phyloP scores from a whole-genome alignment of 2,329 filamentous ascomycete genomes.

The Phyllosticta citriasiana region DNA sequence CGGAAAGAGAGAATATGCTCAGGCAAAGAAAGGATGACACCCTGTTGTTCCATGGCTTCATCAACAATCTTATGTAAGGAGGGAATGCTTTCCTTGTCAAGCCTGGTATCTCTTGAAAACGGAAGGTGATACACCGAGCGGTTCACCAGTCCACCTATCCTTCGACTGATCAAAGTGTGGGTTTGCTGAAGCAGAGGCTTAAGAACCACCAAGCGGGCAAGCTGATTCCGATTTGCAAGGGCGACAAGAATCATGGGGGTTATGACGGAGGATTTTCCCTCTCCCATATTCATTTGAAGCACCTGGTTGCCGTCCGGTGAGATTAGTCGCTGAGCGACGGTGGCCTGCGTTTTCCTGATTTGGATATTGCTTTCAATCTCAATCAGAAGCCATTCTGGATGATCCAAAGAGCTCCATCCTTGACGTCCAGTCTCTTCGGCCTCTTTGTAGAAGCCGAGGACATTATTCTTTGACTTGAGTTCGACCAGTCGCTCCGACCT shows the following conservation, averaged over 20 bases:
- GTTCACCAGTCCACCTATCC: constrained; percentile 42
- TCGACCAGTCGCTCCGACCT: neutral
- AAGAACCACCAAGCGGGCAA: constrained; percentile 51
- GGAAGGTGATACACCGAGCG: neutral
- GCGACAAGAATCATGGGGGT: constrained; percentile 23
- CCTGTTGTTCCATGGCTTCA: constrained; percentile 34
- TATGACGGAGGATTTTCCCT: constrained; percentile 24
- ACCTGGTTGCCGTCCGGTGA: constrained; percentile 12
- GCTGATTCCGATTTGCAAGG: constrained; percentile 40
- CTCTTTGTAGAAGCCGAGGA: constrained; percentile 2
- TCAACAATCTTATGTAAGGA: constrained; percentile 31
- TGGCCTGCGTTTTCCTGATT: constrained; percentile 49
- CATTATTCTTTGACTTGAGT: neutral
- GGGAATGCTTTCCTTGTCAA: constrained; percentile 22
- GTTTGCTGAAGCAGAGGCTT: constrained; percentile 55
- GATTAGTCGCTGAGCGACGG: constrained; percentile 49
- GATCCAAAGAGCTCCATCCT: constrained; percentile 43
- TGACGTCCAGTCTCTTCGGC: constrained; percentile 34
- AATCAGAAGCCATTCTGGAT: constrained; percentile 53
- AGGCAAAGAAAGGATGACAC: neutral
- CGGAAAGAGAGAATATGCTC: constrained; percentile 9
- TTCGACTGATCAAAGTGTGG: constrained; percentile 43
- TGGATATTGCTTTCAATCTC: constrained; percentile 55
- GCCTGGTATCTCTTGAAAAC: constrained; percentile 20
- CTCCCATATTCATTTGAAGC: constrained; percentile 27